Evolutionary conservation across 148 eudicot genomes (phyloP).

Genomic region (Oxyria digyna): DNA sequence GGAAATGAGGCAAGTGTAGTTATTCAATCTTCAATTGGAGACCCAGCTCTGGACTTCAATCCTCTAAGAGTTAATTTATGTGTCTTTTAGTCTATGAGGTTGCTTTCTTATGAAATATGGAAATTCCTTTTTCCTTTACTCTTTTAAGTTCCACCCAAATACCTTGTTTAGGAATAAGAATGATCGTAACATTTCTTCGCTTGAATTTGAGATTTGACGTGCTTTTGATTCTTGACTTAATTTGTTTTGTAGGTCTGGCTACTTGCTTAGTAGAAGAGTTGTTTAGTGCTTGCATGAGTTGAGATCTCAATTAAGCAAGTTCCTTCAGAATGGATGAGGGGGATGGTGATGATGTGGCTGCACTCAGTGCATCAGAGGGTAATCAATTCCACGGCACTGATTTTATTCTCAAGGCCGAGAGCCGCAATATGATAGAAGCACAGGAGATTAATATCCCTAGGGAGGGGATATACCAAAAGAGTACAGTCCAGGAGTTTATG

Average conservation of each 20-base stretch:
- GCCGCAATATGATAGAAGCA: slow-evolving; percentile 22
- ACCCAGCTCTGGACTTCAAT: not conserved
- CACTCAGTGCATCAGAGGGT: slow-evolving; percentile 22
- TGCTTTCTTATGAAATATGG: not conserved
- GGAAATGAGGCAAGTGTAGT: not conserved
- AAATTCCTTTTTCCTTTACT: not conserved
- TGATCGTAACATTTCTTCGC: not conserved
- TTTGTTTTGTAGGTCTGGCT: not conserved
- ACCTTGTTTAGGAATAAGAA: not conserved
- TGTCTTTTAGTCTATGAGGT: not conserved
- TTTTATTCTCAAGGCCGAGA: slow-evolving; percentile 17
- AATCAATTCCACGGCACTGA: slow-evolving; percentile 21
- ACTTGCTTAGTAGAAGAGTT: not conserved
- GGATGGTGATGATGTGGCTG: slow-evolving; percentile 31
- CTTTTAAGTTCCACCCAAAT: not conserved
- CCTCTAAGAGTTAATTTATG: not conserved
- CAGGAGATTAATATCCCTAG: slow-evolving; percentile 29
- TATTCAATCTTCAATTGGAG: not conserved
- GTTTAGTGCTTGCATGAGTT: not conserved
- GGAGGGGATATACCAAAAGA: slow-evolving; percentile 28
- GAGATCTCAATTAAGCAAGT: not conserved
- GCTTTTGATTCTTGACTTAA: not conserved
- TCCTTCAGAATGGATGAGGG: slow-evolving; percentile 40
- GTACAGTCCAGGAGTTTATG: slow-evolving; percentile 30
- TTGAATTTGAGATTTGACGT: not conserved